Base-by-base conservation (phyloP, 208 protist species). In the Trypanosoma platydactyli region DNA sequence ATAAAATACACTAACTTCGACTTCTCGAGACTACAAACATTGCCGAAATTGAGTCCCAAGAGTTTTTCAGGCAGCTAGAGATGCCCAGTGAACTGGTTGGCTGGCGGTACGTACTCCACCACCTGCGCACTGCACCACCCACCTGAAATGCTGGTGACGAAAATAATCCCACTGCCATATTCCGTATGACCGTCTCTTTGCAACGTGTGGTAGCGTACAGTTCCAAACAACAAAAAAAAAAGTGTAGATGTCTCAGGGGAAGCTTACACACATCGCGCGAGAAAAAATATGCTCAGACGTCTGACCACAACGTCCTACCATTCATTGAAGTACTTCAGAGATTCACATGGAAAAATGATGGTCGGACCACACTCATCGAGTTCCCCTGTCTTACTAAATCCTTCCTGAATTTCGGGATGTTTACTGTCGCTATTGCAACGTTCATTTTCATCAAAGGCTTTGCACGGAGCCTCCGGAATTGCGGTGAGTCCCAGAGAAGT, bases 151-250 rank as follows among this genome's bases (percentile, higher is more conserved):
- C 33, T 9, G 33, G 33, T 11, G 33, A 38, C 3, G 33, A 38
- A 38, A 38, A 3, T 11, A 38, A 3, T 11, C 33, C 3, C 33
- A 38, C 33, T 11, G 5, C 3, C 33, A 38, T 9, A 38, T n/a
- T n/a, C n/a, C n/a, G n/a, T n/a, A n/a, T n/a, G n/a, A n/a, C n/a
- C n/a, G n/a, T n/a, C n/a, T n/a, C n/a, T n/a, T n/a, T n/a, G n/a
- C n/a, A n/a, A n/a, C n/a, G n/a, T n/a, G n/a, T n/a, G n/a, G 33
- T 38, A 9, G 33, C 9, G 33, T 9, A 38, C 5, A 9, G 33
- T 9, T 38, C 33, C 33, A 25, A 53, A 49, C 35, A 73, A 64
- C 46, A 55, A 45, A 65, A 54, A 63, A 55, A 33, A 72, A 54
- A 49, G 38, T 16, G 57, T 18, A 38, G 25, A 1, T 64, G 52